Evolutionary conservation across 768 basidiomycete genomes (phyloP).

Genomic region (Leucocoprinus birnbaumii): DNA sequence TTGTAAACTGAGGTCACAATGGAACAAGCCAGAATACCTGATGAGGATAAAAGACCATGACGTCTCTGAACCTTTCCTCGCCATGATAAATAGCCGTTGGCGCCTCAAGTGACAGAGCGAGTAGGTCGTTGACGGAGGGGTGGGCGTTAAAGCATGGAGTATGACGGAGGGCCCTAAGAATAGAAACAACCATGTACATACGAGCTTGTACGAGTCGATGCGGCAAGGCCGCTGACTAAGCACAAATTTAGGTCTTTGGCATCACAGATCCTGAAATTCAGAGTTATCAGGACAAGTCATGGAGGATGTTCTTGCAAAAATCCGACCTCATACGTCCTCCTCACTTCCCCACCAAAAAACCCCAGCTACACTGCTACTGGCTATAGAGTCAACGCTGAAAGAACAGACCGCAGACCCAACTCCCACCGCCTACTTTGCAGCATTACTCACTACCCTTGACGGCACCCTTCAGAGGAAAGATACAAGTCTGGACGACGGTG

Average conservation of each 20-base stretch:
- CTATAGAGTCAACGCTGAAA: conserved; percentile 77
- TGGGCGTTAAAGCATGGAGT: no score
- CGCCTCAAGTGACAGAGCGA: not conserved
- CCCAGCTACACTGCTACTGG: conserved; percentile 81
- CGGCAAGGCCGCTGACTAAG: conserved; percentile 16
- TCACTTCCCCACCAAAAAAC: conserved; percentile 84
- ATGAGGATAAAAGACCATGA: conserved; percentile 57
- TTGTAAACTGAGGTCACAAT: not conserved
- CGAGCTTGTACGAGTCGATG: not conserved
- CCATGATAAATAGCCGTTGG: not conserved
- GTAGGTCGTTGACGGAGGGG: not conserved
- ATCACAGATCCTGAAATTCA: not conserved
- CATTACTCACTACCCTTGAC: conserved; percentile 80
- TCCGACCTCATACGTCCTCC: conserved; percentile 82
- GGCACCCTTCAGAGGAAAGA: conserved; percentile 66
- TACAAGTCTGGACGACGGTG: conserved; percentile 54
- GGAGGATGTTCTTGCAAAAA: conserved; percentile 77
- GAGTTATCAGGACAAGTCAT: conserved; percentile 26
- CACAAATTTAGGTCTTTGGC: conserved; percentile 13
- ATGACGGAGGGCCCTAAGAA: not conserved
- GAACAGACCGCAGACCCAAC: conserved; percentile 67
- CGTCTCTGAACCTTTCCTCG: conserved; percentile 30
- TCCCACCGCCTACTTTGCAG: conserved; percentile 94
- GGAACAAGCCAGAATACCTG: conserved; percentile 35
- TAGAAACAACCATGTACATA: no score